Evolutionary conservation across 345 rosid genomes (phyloP).

Genomic region (Salix udensis): DNA sequence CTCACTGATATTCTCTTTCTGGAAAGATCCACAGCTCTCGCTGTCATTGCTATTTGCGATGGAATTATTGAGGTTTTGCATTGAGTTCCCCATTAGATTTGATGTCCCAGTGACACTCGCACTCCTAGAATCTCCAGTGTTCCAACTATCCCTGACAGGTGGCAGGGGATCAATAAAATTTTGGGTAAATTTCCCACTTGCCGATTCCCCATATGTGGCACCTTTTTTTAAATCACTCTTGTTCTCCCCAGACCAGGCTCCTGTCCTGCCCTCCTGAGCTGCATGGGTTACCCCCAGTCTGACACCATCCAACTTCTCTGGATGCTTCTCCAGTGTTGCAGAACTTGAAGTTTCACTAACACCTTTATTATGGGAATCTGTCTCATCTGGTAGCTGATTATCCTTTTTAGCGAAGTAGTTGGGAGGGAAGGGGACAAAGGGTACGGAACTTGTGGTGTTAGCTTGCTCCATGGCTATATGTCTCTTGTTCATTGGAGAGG

Average conservation of each 20-base stretch:
- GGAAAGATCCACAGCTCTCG: slow-evolving; percentile 11
- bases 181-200: slow-evolving; percentile 19
- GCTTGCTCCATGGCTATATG: slow-evolving; percentile 49
- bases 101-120: background rate
- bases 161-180: slow-evolving; percentile 8
- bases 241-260: slow-evolving; percentile 16
- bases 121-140: slow-evolving; percentile 3
- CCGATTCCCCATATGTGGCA: slow-evolving; percentile 10
- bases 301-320: slow-evolving; percentile 14
- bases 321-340: slow-evolving; percentile 22
- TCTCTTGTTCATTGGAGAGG: slow-evolving; percentile 70
- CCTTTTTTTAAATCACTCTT: slow-evolving; percentile 8
- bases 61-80: slow-evolving; percentile 17
- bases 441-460: slow-evolving; percentile 53
- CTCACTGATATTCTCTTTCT: slow-evolving; percentile 11
- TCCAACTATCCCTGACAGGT: background rate
- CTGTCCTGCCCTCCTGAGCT: slow-evolving; percentile 6
- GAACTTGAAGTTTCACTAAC: slow-evolving; percentile 27
- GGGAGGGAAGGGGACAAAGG: slow-evolving; percentile 85
- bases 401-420: slow-evolving; percentile 62
- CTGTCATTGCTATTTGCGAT: slow-evolving; percentile 7
- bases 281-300: background rate
- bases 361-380: slow-evolving; percentile 21
- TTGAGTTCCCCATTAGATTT: slow-evolving; percentile 1
- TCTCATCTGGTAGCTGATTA: slow-evolving; percentile 29